Evolutionary conservation across 208 protist species (phyloP).

Genomic region (Leishmania tarentolae): DNA sequence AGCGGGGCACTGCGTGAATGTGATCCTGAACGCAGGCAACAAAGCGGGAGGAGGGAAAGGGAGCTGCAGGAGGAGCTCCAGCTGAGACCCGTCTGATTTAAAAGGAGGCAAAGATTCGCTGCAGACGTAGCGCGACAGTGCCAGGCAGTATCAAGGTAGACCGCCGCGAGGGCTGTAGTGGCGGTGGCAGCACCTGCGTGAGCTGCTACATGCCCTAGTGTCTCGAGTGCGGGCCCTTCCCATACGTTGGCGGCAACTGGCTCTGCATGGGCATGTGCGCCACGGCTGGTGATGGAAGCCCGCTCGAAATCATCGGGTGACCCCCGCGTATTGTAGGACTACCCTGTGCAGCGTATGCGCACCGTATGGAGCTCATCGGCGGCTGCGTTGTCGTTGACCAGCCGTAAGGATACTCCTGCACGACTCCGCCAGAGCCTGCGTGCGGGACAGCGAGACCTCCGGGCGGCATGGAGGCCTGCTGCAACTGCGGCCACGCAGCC

Average conservation of each 20-base stretch:
- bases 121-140: not conserved
- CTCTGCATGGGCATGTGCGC: not conserved
- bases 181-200: not conserved
- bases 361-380: slow-evolving; percentile 2
- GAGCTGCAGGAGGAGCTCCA: not conserved
- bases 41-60: not conserved
- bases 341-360: not conserved
- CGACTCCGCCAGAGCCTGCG: not conserved
- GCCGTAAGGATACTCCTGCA: slow-evolving; percentile 5
- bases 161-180: not conserved
- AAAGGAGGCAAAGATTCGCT: not conserved
- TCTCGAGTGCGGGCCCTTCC: slow-evolving; percentile 5
- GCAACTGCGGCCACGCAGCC: not conserved
- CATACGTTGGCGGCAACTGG: not conserved
- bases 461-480: not conserved
- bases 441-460: not conserved
- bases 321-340: not conserved
- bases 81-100: not conserved
- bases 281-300: not conserved
- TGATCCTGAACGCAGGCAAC: not conserved
- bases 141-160: not conserved
- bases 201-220: not conserved
- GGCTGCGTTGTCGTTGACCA: slow-evolving; percentile 11
- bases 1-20: not conserved
- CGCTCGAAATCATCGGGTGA: not conserved